A percentile compares a stretch with the other conserved stretches of the same genome.
Conservation (phyloP, 2,329 filamentous ascomycete species). For the Passalora sequoiae region DNA sequence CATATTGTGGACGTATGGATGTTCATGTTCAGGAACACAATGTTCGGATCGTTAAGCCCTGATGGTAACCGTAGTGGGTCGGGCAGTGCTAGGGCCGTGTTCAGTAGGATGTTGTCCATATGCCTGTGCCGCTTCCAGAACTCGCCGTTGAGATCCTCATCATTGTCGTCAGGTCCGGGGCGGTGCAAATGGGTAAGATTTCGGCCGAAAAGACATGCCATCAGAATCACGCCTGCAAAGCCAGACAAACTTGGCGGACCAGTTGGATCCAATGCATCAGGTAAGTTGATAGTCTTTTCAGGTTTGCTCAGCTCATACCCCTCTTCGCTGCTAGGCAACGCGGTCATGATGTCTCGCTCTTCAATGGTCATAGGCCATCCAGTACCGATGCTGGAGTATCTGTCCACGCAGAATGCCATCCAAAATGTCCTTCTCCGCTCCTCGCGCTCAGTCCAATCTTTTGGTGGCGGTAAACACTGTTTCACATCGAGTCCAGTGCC, state of each 20-base stretch:
- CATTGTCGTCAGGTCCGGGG: constrained; percentile 71
- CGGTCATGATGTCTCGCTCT: constrained; percentile 82
- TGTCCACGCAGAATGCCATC: constrained; percentile 85
- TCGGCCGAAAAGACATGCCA: constrained; percentile 85
- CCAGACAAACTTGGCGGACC: constrained; percentile 71
- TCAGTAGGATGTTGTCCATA: constrained; percentile 85
- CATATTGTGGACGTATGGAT: constrained; percentile 96
- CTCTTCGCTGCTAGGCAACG: constrained; percentile 77
- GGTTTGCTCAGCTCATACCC: constrained; percentile 75
- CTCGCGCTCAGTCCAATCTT: constrained; percentile 91
- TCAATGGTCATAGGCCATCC: constrained; percentile 96
- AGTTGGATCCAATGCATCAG: constrained; percentile 63
- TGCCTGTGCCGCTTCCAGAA: constrained; percentile 93
- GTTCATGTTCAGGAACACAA: constrained; percentile 93
- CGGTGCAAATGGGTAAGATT: constrained; percentile 90
- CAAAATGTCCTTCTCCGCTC: constrained; percentile 90
- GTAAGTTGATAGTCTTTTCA: constrained; percentile 64
- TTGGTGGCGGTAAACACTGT: constrained; percentile 77
- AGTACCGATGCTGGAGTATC: constrained; percentile 92
- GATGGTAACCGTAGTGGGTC: constrained; percentile 70
- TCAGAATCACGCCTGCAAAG: constrained; percentile 73
- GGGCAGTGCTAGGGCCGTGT: constrained; percentile 79
- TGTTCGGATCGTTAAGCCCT: constrained; percentile 72
- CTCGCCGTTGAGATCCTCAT: constrained; percentile 81
- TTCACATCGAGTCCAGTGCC: constrained; percentile 82